These are phyloP conservation scores for Candida dajiaensis DNA, from an alignment of 805 yeast genomes.

Conservation along the genomic window DNA sequence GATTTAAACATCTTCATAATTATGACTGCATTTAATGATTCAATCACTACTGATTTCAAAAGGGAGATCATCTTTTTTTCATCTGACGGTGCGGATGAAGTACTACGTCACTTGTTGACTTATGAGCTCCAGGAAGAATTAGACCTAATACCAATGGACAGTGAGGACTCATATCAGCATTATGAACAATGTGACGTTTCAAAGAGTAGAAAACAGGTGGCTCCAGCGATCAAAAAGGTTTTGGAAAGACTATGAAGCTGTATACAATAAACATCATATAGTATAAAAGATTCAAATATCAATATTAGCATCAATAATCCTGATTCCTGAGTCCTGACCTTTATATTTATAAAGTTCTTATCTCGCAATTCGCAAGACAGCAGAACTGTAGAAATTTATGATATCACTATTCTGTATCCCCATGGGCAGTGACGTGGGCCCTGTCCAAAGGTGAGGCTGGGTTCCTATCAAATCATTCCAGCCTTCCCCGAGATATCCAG, in stretches of 20 bases:
- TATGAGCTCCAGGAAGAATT: not conserved
- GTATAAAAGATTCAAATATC: too few relatives aligned
- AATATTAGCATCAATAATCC: too few relatives aligned
- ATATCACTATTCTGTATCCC: too few relatives aligned
- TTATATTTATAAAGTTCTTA: too few relatives aligned
- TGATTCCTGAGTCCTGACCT: too few relatives aligned
- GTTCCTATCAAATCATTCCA: too few relatives aligned
- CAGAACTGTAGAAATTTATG: too few relatives aligned
- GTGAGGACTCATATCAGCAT: not conserved
- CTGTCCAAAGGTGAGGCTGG: too few relatives aligned
- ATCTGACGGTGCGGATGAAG: not conserved
- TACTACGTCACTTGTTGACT: not conserved
- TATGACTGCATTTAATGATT: slow-evolving; percentile 37
- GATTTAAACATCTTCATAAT: slow-evolving; percentile 29
- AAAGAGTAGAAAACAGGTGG: slow-evolving; percentile 6
- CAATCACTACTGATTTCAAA: slow-evolving; percentile 23
- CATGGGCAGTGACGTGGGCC: too few relatives aligned
- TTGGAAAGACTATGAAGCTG: not conserved
- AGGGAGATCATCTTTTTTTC: slow-evolving; percentile 36
- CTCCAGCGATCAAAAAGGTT: slow-evolving; percentile 4
- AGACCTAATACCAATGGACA: not conserved
- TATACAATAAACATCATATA: too few relatives aligned
- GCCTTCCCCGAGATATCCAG: too few relatives aligned
- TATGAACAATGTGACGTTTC: not conserved
- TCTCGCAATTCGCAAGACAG: too few relatives aligned